These are phyloP conservation scores for Phyllosticta citrichinensis DNA, from an alignment of 2,329 filamentous ascomycete species.

Conservation along the genomic window DNA sequence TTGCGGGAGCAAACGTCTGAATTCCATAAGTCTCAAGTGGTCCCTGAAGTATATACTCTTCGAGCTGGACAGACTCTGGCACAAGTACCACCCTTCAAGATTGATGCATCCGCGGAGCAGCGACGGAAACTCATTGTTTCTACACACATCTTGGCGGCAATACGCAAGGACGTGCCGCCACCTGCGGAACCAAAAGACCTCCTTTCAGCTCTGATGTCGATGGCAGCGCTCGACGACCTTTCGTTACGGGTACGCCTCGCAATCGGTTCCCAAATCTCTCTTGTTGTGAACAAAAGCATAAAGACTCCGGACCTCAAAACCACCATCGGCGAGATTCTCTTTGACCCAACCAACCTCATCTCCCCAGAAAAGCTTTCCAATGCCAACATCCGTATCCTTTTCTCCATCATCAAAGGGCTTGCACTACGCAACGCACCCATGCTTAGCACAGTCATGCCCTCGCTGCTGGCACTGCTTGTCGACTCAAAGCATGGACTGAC, in stretches of 20 bases:
- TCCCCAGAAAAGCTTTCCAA: conserved; percentile 23
- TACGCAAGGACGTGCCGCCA: conserved; percentile 26
- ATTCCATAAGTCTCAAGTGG: conserved; percentile 42
- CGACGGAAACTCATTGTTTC: conserved; percentile 45
- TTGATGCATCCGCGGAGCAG: conserved; percentile 21
- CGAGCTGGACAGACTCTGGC: conserved; percentile 30
- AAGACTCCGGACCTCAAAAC: conserved; percentile 29
- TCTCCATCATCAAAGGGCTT: conserved; percentile 52
- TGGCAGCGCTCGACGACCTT: conserved; percentile 22
- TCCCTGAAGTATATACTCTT: conserved; percentile 44
- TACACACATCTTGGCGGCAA: conserved; percentile 46
- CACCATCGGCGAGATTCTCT: conserved; percentile 30
- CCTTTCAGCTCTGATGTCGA: conserved; percentile 28
- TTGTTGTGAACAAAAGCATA: conserved; percentile 41
- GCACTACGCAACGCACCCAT: conserved; percentile 44
- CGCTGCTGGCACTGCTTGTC: conserved; percentile 41
- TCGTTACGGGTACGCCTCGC: conserved; percentile 22
- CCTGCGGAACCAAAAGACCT: conserved; percentile 23
- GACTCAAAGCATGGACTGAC: conserved; percentile 39
- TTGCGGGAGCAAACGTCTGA: conserved; percentile 42
- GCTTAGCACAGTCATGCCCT: conserved; percentile 31
- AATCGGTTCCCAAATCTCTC: conserved; percentile 34
- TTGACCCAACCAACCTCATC: conserved; percentile 22
- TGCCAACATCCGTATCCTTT: conserved; percentile 43
- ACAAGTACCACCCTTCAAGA: conserved; percentile 24